Evolutionary conservation across 441 rosid genomes (phyloP).

Genomic region (Metrosideros polymorpha): DNA sequence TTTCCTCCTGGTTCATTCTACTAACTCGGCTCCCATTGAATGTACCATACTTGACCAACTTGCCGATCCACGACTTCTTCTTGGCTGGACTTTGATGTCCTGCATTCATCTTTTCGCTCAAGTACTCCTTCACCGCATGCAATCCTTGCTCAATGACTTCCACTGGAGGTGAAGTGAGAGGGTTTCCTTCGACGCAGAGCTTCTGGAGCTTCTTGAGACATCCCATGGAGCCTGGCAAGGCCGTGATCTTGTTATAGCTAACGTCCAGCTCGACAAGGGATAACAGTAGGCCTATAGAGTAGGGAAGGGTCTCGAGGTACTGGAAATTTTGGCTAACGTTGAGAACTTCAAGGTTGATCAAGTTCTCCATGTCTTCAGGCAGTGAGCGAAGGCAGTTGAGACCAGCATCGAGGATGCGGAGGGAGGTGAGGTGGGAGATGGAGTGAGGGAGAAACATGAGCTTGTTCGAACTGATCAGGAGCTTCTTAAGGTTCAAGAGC

Average conservation of each 20-base stretch:
- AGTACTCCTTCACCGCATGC: constrained; percentile 50
- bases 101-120: constrained; percentile 50
- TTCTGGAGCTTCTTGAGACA: constrained; percentile 61
- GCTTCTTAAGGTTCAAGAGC: constrained; percentile 48
- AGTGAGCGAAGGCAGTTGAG: constrained; percentile 67
- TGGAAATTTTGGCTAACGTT: constrained; percentile 87
- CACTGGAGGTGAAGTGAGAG: constrained; percentile 57
- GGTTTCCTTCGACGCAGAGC: constrained; percentile 72
- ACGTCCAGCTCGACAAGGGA: constrained; percentile 71
- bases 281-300: constrained; percentile 63
- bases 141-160: constrained; percentile 55
- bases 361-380: constrained; percentile 68
- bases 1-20: constrained; percentile 12
- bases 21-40: constrained; percentile 25
- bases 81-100: constrained; percentile 22
- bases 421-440: constrained; percentile 48
- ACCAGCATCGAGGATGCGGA: constrained; percentile 57
- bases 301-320: constrained; percentile 44
- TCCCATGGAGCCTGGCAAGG: constrained; percentile 67
- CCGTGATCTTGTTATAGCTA: constrained; percentile 64
- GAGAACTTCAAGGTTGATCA: constrained; percentile 57
- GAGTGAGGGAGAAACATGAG: constrained; percentile 55
- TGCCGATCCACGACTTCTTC: constrained; percentile 74
- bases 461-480: constrained; percentile 68
- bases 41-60: constrained; percentile 50